phyloP scores from a whole-genome alignment of 2,329 filamentous ascomycete genomes.

The Pseudocercospora macadamiae region DNA sequence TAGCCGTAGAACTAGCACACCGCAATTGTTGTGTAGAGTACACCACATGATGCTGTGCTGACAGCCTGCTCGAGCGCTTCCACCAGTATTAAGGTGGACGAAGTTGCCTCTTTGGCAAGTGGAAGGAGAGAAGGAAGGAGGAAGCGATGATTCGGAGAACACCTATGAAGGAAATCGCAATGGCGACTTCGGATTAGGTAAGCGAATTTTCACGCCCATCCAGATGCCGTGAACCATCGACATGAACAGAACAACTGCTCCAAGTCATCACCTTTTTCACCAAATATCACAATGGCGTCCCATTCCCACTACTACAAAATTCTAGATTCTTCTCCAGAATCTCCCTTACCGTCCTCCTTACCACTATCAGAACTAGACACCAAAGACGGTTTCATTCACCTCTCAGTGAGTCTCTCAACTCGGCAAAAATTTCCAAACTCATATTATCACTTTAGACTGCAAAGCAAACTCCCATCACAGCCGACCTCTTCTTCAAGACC shows the following conservation, averaged over 20 bases:
- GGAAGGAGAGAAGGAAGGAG: not conserved
- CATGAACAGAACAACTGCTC: too few species aligned
- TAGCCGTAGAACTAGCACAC: too few species aligned
- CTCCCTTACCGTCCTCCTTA: slow-evolving; percentile 31
- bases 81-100: too few species aligned
- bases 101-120: not conserved
- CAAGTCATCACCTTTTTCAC: too few species aligned
- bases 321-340: slow-evolving; percentile 26
- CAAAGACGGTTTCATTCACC: slow-evolving; percentile 32
- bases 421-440: not conserved
- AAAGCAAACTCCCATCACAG: slow-evolving; percentile 33
- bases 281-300: slow-evolving; percentile 15
- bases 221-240: too few species aligned
- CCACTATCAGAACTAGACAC: slow-evolving; percentile 30
- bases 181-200: too few species aligned
- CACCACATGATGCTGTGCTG: too few species aligned
- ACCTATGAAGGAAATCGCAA: too few species aligned
- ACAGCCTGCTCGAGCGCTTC: too few species aligned
- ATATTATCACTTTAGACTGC: slow-evolving; percentile 27
- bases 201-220: too few species aligned
- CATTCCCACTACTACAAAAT: slow-evolving; percentile 37
- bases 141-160: too few species aligned
- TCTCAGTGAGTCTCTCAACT: slow-evolving; percentile 5
- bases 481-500: slow-evolving; percentile 33
- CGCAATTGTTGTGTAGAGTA: too few species aligned